A percentile compares a stretch with the other conserved stretches of the same genome.
phyloP scores from a whole-genome alignment of 305 asterid genomes.

The Fraxinus nigra region DNA sequence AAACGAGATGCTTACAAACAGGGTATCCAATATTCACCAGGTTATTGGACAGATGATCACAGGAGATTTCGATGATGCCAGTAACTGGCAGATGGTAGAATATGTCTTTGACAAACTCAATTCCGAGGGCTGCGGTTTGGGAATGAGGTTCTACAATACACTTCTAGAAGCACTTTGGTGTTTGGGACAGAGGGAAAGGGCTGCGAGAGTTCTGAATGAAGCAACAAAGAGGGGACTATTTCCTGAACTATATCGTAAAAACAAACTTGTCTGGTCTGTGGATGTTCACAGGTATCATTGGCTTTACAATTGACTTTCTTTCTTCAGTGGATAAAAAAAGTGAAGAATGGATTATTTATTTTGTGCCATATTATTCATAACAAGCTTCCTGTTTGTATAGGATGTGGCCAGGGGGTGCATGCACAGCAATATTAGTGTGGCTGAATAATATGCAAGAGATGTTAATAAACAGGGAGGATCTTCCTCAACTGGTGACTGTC shows the following conservation, averaged over 20 bases:
- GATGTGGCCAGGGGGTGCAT: conserved; percentile 96
- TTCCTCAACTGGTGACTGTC: conserved; percentile 74
- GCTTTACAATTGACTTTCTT: conserved; percentile 9
- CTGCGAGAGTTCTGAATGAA: conserved; percentile 84
- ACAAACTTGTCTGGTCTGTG: conserved; percentile 80
- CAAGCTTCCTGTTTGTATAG: conserved; percentile 40
- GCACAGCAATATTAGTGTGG: conserved; percentile 84
- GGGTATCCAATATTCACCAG: conserved; percentile 74
- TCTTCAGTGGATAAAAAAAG: neutral
- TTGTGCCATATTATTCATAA: neutral
- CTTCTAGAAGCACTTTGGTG: conserved; percentile 95
- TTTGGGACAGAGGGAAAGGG: conserved; percentile 90
- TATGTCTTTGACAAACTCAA: conserved; percentile 85
- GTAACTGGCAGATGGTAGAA: conserved; percentile 97
- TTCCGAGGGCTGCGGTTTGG: conserved; percentile 82
- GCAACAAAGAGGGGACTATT: conserved; percentile 86
- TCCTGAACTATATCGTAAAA: conserved; percentile 77
- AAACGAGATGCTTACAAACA: conserved; percentile 68
- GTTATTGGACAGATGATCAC: conserved; percentile 90
- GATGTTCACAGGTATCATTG: conserved; percentile 83
- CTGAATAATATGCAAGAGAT: conserved; percentile 64
- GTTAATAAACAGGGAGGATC: conserved; percentile 53
- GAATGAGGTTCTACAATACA: conserved; percentile 76
- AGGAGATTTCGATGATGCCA: conserved; percentile 75
- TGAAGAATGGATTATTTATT: neutral